Evolutionary conservation across 2,329 filamentous ascomycete species (phyloP).

Genomic region (Hypomyces rosellus): DNA sequence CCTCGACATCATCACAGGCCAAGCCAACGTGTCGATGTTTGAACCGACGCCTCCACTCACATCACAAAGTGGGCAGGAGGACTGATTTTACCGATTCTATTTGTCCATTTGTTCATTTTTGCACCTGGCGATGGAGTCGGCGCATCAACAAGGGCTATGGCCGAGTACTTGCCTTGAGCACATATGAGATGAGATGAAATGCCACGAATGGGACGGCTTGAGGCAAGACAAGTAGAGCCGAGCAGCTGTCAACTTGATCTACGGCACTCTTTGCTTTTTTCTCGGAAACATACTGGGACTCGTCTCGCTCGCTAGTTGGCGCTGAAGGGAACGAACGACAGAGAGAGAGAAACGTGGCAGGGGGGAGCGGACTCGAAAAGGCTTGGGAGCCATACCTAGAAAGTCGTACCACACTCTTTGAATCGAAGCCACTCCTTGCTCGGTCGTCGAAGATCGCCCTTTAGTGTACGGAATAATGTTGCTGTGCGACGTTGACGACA

Average conservation of each 20-base stretch:
- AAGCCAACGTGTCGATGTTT: conserved; percentile 1
- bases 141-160: neutral
- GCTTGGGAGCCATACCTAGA: neutral
- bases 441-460: too few species aligned
- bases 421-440: too few species aligned
- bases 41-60: conserved; percentile 1
- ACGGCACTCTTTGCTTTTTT: too few species aligned
- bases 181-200: too few species aligned
- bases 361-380: neutral
- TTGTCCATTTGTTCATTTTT: neutral
- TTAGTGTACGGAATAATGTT: neutral
- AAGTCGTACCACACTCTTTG: too few species aligned
- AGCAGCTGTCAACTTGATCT: too few species aligned
- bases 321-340: neutral
- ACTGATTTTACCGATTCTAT: conserved; percentile 1
- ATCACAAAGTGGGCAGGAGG: neutral
- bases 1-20: conserved; percentile 12
- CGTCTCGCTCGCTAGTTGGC: neutral
- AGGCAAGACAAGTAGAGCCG: too few species aligned
- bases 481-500: neutral
- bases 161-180: neutral
- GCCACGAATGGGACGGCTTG: too few species aligned
- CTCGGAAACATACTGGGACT: too few species aligned
- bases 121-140: too few species aligned
- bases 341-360: neutral